Evolutionary conservation across 2,329 filamentous ascomycete species (phyloP), one percentile per base, ranked within the genome.

Genomic region (Fusarium domesticum): DNA sequence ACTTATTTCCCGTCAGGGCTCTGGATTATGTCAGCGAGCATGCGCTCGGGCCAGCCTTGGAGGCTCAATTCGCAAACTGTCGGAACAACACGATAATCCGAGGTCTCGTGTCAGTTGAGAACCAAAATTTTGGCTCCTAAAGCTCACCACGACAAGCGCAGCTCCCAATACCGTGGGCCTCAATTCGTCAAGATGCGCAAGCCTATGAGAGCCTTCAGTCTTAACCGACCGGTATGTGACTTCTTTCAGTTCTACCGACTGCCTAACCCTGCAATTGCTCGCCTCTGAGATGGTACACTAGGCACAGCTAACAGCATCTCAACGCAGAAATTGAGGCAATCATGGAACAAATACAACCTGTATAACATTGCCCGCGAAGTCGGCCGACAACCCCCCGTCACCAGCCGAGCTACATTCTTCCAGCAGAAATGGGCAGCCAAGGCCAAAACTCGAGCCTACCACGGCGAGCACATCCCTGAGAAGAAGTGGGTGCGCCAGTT

Each of bases 401-500:
- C 54, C 16, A 60, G 64, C 14, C 57, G 57, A 39, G 69, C 72
- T 50, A 96, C 91, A 35, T 95, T 93, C 72, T 98, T 95, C 78
- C 92, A 97, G 76, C 92, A 97, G 71, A 98, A 98, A 85, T 98
- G 92, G 92, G 70, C 72, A 2, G 88, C 92, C 61, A 98, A 98
- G 71, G 83, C 90, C 17, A 68, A 84, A 53, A 81, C 89, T 33
- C 84, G 93, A 56, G 84, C 79, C 52, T 98, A 97, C 70, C 93
- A 98, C 72, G 93, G 92, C 69, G 92, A 96, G 66, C 89, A 96
- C 64, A 85, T 98, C 57, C 83, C 85, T 54, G 93, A 98, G 74
- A 84, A 87, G 65, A 86, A 93, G 72, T 98, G 93, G 93, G 80
- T 87, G 70, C 87, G 87, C 65, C 91, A 96, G 80, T 98, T 98